Conservation (phyloP, 306 rosid genomes). For the Castanea sativa region DNA sequence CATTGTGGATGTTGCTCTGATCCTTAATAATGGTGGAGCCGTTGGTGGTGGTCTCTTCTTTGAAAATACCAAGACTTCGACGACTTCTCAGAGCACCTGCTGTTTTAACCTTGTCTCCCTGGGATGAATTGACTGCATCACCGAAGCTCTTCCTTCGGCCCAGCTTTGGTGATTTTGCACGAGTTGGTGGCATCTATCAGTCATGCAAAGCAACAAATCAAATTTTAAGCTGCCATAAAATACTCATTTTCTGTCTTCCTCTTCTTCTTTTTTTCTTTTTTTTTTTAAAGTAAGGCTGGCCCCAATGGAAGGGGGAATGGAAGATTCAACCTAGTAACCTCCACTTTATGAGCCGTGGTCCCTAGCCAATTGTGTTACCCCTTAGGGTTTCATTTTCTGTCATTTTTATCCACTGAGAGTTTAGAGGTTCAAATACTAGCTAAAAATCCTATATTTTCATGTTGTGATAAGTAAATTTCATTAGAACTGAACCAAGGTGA, state of each 20-base stretch:
- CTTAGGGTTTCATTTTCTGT: not conserved
- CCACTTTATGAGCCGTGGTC: too few relatives aligned
- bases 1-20: slow-evolving; percentile 32
- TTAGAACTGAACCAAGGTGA: not conserved
- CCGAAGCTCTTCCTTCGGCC: slow-evolving; percentile 76
- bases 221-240: slow-evolving; percentile 21
- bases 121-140: slow-evolving; percentile 37
- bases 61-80: slow-evolving; percentile 24
- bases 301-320: too few relatives aligned
- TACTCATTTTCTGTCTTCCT: too few relatives aligned
- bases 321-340: too few relatives aligned
- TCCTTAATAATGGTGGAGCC: slow-evolving; percentile 15
- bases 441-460: not conserved
- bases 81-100: slow-evolving; percentile 37
- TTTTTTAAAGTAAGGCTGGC: too few relatives aligned
- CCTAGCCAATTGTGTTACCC: too few relatives aligned
- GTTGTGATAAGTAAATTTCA: not conserved
- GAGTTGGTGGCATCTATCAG: slow-evolving; percentile 85
- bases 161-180: slow-evolving; percentile 95
- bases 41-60: slow-evolving; percentile 23
- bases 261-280: too few relatives aligned
- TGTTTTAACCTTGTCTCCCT: slow-evolving; percentile 42
- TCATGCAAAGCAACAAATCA: slow-evolving; percentile 20
- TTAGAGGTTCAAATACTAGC: not conserved
- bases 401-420: not conserved